A percentile compares a stretch with the other conserved stretches of the same genome.
phyloP scores from a whole-genome alignment of 78 protist genomes.

The Acrasis kona region DNA sequence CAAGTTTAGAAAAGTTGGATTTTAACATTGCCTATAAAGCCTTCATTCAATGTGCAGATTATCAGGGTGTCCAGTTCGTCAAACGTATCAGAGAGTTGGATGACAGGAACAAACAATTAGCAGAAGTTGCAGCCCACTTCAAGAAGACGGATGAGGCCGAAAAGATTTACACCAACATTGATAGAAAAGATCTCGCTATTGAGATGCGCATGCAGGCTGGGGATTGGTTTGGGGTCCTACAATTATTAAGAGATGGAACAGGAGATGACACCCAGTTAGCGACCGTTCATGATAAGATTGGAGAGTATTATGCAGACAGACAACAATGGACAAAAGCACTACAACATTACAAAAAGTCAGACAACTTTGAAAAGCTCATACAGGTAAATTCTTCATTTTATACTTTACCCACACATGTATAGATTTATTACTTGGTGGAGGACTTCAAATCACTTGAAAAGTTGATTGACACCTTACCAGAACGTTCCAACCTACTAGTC shows the following conservation, averaged over 20 bases:
- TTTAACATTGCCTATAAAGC: slow-evolving; percentile 52
- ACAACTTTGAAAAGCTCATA: slow-evolving; percentile 11
- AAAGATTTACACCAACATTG: slow-evolving; percentile 45
- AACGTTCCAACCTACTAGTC: neutral
- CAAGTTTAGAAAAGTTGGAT: slow-evolving; percentile 39
- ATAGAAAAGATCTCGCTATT: slow-evolving; percentile 66
- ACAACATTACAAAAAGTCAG: slow-evolving; percentile 31
- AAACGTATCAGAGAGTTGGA: slow-evolving; percentile 36
- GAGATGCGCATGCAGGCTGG: slow-evolving; percentile 41
- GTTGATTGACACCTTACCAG: slow-evolving; percentile 5
- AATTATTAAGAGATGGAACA: slow-evolving; percentile 18
- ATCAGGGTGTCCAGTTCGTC: slow-evolving; percentile 59
- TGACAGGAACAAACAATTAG: slow-evolving; percentile 42
- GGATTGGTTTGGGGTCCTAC: slow-evolving; percentile 61
- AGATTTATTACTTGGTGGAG: slow-evolving; percentile 25
- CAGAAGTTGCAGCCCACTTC: slow-evolving; percentile 65
- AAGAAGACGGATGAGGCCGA: slow-evolving; percentile 61
- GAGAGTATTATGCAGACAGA: slow-evolving; percentile 65
- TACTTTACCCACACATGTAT: no score
- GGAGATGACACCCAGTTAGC: slow-evolving; percentile 34
- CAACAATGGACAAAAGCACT: slow-evolving; percentile 41
- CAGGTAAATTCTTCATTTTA: no score
- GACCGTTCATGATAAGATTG: slow-evolving; percentile 42
- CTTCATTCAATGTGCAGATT: slow-evolving; percentile 52
- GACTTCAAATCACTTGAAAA: slow-evolving; percentile 17